Evolutionary conservation across 768 basidiomycete genomes (phyloP), one percentile per base, ranked within the genome.

Genomic region (Podaxis mareebaensis): DNA sequence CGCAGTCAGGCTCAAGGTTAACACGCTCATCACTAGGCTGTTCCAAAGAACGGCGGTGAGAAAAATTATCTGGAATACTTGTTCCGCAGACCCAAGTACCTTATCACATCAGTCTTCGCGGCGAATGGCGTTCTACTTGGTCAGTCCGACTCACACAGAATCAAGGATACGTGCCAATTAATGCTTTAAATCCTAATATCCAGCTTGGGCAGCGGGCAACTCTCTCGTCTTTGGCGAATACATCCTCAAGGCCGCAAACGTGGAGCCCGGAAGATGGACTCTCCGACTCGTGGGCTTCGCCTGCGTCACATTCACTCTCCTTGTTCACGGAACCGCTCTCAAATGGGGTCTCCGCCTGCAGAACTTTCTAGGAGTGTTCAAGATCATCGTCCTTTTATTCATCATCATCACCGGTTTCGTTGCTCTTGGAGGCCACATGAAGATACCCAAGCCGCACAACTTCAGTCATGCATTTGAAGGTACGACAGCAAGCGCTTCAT

Each of bases 21-120:
- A 65, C 46, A 17, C 33, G 4, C 22, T 24, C 49, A 20, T 30
- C 3, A 26, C 28, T 42, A 78, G 85, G 86, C 81, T 17, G 71
- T 89, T 1, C 88, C 88, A 1, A 76, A 79, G 17, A 88, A 79
- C 48, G 88, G 88, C 13, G 89, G 85, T 17, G 88, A 90, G 72
- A 89, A 89, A 71, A 87, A 83, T 48, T 91, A 90, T 66, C 75
- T 90, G 55, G 87, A 88, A 67, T 88, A 81, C 66, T 72, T 88
- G n/a, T 89, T 79, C 71, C 75, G 79, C 52, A 78, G 76, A 39
- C 89, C 87, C 17, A 81, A 76, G 59, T 85, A 81, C 60, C 76
- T 91, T 66, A 78, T 78, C n/a, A 85, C 85, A 20, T 87, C 82
- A 55, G 68, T 84, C 46, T 89, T 82, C 64, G 83, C 84, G 12